These are phyloP conservation scores for Gracilaria vermiculophylla DNA, from an alignment of 23 red algal species.

Conservation along the genomic window DNA sequence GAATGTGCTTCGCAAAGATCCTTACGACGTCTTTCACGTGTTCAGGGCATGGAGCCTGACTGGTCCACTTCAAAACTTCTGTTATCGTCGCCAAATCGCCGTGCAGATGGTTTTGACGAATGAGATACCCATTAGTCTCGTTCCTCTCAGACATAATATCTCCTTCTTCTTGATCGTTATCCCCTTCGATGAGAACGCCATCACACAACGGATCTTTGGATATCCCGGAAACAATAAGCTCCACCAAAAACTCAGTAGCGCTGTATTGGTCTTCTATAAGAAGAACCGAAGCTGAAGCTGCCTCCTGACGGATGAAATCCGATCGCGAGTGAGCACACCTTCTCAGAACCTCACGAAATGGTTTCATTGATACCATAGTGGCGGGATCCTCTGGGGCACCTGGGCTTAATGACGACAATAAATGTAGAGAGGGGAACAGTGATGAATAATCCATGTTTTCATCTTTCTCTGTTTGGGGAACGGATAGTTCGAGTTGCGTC, in stretches of 20 bases:
- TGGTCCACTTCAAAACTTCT: constrained; percentile 27
- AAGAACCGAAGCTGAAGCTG: constrained; percentile 47
- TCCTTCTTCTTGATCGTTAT: background rate
- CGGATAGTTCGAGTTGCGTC: constrained; percentile 26
- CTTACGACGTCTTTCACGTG: background rate
- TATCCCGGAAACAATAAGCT: background rate
- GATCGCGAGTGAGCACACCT: constrained; percentile 43
- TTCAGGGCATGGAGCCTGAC: background rate
- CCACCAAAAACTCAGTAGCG: background rate
- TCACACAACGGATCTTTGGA: background rate
- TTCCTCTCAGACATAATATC: background rate
- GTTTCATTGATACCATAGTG: constrained; percentile 32
- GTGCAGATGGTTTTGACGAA: constrained; percentile 54
- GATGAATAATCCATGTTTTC: constrained; percentile 7
- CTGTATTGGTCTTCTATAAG: constrained; percentile 38
- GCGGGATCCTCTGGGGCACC: constrained; percentile 29
- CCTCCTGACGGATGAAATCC: constrained; percentile 52
- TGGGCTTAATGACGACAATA: constrained; percentile 41
- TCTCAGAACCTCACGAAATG: constrained; percentile 27
- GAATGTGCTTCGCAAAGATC: constrained; percentile 11
- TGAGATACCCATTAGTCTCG: background rate
- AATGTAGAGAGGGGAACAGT: constrained; percentile 48
- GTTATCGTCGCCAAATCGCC: constrained; percentile 38
- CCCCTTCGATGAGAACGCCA: background rate
- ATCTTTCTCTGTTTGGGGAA: constrained; percentile 9